These are phyloP conservation scores for Jackrogersella minutella DNA, from an alignment of 495 filamentous ascomycete genomes.

Conservation along the genomic window DNA sequence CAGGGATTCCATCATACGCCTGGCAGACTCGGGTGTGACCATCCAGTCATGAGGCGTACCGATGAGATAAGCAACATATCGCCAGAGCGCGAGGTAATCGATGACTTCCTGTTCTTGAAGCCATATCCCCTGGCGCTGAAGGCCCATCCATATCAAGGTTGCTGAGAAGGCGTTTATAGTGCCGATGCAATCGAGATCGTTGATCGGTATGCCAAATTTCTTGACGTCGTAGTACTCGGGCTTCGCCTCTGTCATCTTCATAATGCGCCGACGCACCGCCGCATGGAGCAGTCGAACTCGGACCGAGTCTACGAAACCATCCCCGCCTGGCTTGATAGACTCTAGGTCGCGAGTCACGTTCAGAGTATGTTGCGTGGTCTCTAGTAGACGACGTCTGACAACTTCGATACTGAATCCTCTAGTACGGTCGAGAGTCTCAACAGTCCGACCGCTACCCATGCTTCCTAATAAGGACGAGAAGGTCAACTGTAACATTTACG, in stretches of 20 bases:
- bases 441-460: conserved; percentile 68
- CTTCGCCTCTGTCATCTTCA: conserved; percentile 60
- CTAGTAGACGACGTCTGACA: conserved; percentile 72
- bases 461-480: conserved; percentile 73
- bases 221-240: conserved; percentile 71
- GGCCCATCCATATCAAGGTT: conserved; percentile 69
- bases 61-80: conserved; percentile 75
- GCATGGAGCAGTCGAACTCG: conserved; percentile 80
- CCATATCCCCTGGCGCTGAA: conserved; percentile 77
- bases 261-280: conserved; percentile 70
- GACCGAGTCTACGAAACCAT: conserved; percentile 71
- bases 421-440: conserved; percentile 78
- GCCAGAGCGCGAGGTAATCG: conserved; percentile 80
- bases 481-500: conserved; percentile 54
- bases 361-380: conserved; percentile 79
- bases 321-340: conserved; percentile 73
- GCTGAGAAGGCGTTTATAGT: conserved; percentile 76
- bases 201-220: conserved; percentile 72
- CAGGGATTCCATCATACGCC: conserved; percentile 70
- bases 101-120: conserved; percentile 65
- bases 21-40: conserved; percentile 60
- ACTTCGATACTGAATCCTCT: conserved; percentile 78
- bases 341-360: conserved; percentile 71
- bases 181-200: conserved; percentile 74
- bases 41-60: conserved; percentile 70